A percentile compares a stretch with the other conserved stretches of the same genome.
These are phyloP conservation scores for Ophiostoma sp. DNA, from an alignment of 2,329 filamentous ascomycete genomes.

Conservation along the genomic window DNA sequence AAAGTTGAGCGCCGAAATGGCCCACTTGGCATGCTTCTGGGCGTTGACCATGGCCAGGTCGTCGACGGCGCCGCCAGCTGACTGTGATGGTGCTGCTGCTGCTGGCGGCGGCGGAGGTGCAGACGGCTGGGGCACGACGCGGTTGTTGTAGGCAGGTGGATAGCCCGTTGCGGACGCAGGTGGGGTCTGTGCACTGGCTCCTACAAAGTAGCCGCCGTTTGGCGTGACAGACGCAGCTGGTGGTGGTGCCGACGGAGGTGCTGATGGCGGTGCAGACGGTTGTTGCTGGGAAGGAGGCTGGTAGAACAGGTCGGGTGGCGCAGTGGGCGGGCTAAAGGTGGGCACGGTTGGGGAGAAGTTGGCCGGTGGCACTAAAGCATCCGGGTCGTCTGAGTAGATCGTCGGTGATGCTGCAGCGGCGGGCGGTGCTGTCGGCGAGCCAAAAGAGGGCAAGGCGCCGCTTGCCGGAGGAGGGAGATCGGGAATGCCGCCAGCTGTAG, in stretches of 20 bases:
- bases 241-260: conserved; percentile 4
- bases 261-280: conserved; percentile 31
- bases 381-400: conserved; percentile 17
- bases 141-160: not conserved
- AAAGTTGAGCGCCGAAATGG: conserved; percentile 94
- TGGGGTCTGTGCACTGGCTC: not conserved
- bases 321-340: conserved; percentile 28
- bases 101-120: not conserved
- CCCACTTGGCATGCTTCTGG: conserved; percentile 96
- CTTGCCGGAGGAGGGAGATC: not conserved
- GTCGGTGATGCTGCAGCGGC: conserved; percentile 24
- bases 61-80: conserved; percentile 47
- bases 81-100: not conserved
- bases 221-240: not conserved
- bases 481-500: not conserved
- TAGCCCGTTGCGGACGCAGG: not conserved
- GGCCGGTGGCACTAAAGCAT: not conserved
- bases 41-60: conserved; percentile 72
- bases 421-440: not conserved
- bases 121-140: not conserved
- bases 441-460: not conserved
- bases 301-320: conserved; percentile 36
- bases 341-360: conserved; percentile 21
- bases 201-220: conserved; percentile 3
- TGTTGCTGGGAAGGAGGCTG: conserved; percentile 32